Conservation (phyloP, 768 basidiomycete species). For the Boletus pseudo-olivaceus region DNA sequence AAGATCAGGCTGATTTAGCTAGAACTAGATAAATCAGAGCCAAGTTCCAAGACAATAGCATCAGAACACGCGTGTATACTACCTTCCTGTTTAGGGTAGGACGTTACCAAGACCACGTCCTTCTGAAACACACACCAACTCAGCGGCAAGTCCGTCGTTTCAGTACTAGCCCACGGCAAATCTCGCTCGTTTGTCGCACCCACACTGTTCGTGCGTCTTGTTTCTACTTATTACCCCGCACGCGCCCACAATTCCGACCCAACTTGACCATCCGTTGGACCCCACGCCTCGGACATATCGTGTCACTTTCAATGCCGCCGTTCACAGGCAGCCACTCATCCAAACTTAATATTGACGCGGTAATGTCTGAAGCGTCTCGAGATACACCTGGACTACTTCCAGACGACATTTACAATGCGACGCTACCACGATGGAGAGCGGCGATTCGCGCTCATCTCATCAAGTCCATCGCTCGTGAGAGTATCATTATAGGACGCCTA, state of each 20-base stretch:
- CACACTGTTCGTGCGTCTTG: not conserved
- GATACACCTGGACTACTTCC: conserved; percentile 16
- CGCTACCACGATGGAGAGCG: conserved; percentile 64
- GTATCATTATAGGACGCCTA: conserved; percentile 55
- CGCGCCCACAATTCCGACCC: not conserved
- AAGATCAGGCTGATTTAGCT: no score
- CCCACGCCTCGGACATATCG: not conserved
- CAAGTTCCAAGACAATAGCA: no score
- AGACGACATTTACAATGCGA: conserved; percentile 61
- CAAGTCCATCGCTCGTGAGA: conserved; percentile 54
- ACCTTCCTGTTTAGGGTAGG: no score
- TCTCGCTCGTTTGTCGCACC: not conserved
- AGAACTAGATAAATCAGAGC: no score
- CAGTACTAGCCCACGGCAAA: not conserved
- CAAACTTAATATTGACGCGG: not conserved
- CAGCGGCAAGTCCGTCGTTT: not conserved
- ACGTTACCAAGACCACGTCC: no score
- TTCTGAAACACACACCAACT: not conserved
- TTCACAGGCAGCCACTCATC: not conserved
- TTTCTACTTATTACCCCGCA: not conserved
- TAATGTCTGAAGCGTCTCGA: not conserved
- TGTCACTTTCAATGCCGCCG: not conserved
- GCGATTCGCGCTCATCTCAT: conserved; percentile 54
- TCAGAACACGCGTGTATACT: no score
- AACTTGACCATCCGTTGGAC: not conserved